A percentile compares a stretch with the other conserved stretches of the same genome.
Evolutionary conservation across 169 alveolate genomes (phyloP).

Genomic region (Cryptosporidium felis): DNA sequence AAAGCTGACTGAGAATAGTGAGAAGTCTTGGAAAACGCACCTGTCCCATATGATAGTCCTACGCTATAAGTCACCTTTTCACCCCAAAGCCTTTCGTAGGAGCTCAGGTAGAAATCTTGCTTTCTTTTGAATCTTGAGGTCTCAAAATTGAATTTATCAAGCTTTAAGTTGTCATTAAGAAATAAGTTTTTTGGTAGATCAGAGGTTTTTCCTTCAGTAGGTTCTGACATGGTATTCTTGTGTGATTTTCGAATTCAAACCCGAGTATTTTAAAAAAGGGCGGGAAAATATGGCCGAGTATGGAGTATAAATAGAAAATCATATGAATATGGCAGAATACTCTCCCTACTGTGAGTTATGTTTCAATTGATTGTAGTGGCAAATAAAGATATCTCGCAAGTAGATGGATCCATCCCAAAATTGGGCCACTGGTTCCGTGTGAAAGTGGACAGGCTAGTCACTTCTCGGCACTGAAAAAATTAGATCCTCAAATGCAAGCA

Average conservation of each 20-base stretch:
- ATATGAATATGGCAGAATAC: no score
- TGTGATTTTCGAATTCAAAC: background rate
- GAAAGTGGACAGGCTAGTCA: no score
- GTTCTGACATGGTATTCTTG: background rate
- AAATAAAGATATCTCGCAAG: no score
- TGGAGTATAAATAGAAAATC: no score
- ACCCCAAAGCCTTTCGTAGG: conserved; percentile 88
- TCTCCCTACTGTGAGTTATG: no score
- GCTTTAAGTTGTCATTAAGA: conserved; percentile 7
- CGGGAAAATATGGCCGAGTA: no score
- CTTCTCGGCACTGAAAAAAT: no score
- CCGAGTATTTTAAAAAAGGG: no score
- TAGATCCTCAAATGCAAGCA: no score
- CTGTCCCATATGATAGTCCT: conserved; percentile 87
- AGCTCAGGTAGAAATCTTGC: conserved; percentile 79
- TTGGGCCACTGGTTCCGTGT: no score
- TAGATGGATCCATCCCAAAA: no score
- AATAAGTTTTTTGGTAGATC: background rate
- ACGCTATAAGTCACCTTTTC: conserved; percentile 85
- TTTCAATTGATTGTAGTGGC: no score
- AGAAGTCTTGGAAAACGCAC: conserved; percentile 69
- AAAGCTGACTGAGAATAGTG: background rate
- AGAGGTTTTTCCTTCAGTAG: background rate
- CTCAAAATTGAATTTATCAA: background rate
- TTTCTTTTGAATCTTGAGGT: conserved; percentile 21